Conservation (phyloP, 345 rosid species). For the Populus simonii region DNA sequence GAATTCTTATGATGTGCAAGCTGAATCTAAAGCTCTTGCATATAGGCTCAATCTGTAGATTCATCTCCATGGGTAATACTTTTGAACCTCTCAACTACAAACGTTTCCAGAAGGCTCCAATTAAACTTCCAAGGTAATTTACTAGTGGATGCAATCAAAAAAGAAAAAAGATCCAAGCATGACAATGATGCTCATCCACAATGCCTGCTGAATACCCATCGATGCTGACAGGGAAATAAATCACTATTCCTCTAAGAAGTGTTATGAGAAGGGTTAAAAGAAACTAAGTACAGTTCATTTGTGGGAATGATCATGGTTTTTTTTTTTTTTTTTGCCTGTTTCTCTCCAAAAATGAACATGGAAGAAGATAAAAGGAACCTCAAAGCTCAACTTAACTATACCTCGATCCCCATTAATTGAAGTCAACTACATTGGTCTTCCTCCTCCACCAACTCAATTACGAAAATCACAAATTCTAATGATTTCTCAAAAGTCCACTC, state of each 20-base stretch:
- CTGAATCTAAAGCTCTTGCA: constrained; percentile 1
- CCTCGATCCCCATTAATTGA: not conserved
- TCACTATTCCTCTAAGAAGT: not conserved
- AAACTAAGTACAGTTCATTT: not conserved
- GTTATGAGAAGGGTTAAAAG: not conserved
- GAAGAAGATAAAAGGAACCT: not conserved
- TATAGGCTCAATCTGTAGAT: not conserved
- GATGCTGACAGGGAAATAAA: not conserved
- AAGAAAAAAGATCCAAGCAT: not conserved
- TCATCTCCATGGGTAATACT: not conserved
- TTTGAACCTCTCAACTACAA: not conserved
- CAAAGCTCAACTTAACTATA: not conserved
- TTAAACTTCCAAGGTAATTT: not conserved
- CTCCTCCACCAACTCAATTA: not conserved
- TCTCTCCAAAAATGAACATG: not conserved
- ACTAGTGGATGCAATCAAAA: not conserved
- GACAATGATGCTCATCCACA: not conserved
- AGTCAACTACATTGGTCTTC: not conserved
- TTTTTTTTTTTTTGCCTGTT: not conserved
- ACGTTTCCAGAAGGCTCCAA: not conserved
- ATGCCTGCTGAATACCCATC: not conserved
- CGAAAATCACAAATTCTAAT: not conserved
- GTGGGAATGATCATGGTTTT: not conserved
- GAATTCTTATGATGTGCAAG: not conserved
- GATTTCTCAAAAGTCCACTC: not conserved